Percentiles rank a stretch among this genome's conserved stretches.
Conservation (phyloP, 139 green algal species). For the Deuterostichococcus epilithicus region DNA sequence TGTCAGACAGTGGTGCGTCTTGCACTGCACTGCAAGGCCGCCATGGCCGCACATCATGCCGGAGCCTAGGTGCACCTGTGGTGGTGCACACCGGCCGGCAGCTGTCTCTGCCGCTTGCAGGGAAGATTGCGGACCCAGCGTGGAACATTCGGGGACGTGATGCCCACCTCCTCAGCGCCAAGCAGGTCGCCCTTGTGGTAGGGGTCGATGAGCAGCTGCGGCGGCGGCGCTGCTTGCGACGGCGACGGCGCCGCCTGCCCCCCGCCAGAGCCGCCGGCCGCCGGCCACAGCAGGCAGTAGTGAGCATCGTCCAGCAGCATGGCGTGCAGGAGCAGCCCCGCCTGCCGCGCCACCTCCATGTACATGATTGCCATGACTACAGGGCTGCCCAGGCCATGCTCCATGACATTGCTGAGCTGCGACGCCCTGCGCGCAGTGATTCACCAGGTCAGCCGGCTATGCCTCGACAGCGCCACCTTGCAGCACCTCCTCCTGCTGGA, state of each 20-base stretch:
- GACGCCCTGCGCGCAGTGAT: conserved; percentile 29
- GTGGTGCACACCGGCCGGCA: no score
- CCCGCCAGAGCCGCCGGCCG: not conserved
- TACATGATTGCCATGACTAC: conserved; percentile 59
- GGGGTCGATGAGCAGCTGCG: conserved; percentile 53
- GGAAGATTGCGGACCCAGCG: no score
- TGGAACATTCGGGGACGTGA: not conserved
- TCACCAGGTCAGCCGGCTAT: not conserved
- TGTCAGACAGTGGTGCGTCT: no score
- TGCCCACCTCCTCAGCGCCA: conserved; percentile 39
- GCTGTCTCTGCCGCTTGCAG: no score
- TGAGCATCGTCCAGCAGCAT: conserved; percentile 15
- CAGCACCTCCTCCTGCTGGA: no score
- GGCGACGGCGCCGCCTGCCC: not conserved
- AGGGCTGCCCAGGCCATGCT: conserved; percentile 41
- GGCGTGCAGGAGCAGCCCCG: conserved; percentile 40
- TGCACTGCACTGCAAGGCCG: no score
- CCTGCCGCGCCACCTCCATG: conserved; percentile 47
- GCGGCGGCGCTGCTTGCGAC: conserved; percentile 14
- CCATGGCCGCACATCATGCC: no score
- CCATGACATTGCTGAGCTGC: conserved; percentile 46
- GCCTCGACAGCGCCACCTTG: no score
- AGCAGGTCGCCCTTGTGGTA: conserved; percentile 54
- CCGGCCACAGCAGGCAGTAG: conserved; percentile 48
- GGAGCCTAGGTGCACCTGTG: no score